Evolutionary conservation across 176 grass and related monocot species (phyloP).

Genomic region (Oryza officinalis): DNA sequence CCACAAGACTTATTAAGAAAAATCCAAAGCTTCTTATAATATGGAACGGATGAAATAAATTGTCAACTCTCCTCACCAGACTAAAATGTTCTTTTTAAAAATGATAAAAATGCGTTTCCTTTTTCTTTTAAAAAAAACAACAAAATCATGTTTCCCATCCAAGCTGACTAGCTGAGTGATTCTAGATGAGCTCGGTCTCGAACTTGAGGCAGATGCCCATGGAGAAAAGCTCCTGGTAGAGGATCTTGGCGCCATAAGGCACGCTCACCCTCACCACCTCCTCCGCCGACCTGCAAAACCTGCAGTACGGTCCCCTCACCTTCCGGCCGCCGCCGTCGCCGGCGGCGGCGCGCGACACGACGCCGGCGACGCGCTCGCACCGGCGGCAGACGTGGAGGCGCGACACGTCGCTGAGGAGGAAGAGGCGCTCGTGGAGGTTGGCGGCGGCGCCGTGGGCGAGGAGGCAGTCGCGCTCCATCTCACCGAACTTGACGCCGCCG

Average conservation of each 20-base stretch:
- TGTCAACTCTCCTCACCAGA: too few species aligned
- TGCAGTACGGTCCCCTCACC: slow-evolving; percentile 54
- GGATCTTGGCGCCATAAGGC: slow-evolving; percentile 66
- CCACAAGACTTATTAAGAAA: too few species aligned
- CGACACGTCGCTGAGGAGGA: slow-evolving; percentile 57
- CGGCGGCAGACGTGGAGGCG: slow-evolving; percentile 53
- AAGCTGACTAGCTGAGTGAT: too few species aligned
- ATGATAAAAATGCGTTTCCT: too few species aligned
- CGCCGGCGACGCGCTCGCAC: slow-evolving; percentile 47
- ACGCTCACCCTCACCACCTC: slow-evolving; percentile 49
- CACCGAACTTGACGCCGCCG: slow-evolving; percentile 71
- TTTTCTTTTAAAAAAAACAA: too few species aligned
- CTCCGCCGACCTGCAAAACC: slow-evolving; percentile 55
- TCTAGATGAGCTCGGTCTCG: slow-evolving; percentile 25
- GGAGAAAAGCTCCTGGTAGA: slow-evolving; percentile 75
- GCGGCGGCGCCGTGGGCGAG: slow-evolving; percentile 65
- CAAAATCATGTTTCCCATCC: too few species aligned
- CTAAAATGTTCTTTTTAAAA: too few species aligned
- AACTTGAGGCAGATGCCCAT: slow-evolving; percentile 81
- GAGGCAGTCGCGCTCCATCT: slow-evolving; percentile 71
- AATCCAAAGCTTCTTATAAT: too few species aligned
- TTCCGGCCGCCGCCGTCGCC: slow-evolving; percentile 41
- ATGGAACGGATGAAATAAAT: too few species aligned
- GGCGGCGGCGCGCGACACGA: slow-evolving; percentile 37
- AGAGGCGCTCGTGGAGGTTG: slow-evolving; percentile 65